A percentile compares a stretch with the other conserved stretches of the same genome.
Evolutionary conservation across 345 rosid species (phyloP).

Genomic region (Turnera subulata): DNA sequence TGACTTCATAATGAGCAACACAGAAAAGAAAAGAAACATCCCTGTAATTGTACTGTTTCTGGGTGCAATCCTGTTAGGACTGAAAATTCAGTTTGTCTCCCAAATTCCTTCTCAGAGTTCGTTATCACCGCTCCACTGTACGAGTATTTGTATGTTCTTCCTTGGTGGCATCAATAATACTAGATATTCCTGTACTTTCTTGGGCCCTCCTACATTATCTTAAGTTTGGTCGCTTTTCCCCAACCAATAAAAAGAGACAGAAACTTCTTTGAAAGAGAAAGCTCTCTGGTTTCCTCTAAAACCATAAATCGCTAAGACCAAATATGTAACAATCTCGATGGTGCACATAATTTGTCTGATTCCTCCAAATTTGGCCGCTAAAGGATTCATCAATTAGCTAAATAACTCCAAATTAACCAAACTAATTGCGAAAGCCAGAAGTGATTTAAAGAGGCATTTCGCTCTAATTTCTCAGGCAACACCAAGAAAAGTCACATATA

Average conservation of each 20-base stretch:
- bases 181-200: conserved; percentile 4
- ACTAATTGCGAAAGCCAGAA: too few relatives aligned
- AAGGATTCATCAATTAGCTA: too few relatives aligned
- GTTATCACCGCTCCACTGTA: conserved; percentile 5
- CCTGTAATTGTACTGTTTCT: background rate
- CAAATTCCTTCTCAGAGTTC: conserved; percentile 6
- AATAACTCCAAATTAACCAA: too few relatives aligned
- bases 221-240: conserved; percentile 8
- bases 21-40: background rate
- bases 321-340: background rate
- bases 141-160: conserved; percentile 2
- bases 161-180: conserved; percentile 19
- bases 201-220: conserved; percentile 20
- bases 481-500: too few relatives aligned
- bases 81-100: conserved; percentile 12
- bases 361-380: too few relatives aligned
- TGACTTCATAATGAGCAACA: background rate
- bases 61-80: background rate
- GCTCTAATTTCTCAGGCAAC: too few relatives aligned
- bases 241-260: background rate
- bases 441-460: too few relatives aligned
- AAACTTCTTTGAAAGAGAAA: background rate
- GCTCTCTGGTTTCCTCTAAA: background rate
- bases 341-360: too few relatives aligned
- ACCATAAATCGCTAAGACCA: background rate